These are phyloP conservation scores for Botrytis paeoniae DNA, from an alignment of 2,329 filamentous ascomycete genomes.

Conservation along the genomic window DNA sequence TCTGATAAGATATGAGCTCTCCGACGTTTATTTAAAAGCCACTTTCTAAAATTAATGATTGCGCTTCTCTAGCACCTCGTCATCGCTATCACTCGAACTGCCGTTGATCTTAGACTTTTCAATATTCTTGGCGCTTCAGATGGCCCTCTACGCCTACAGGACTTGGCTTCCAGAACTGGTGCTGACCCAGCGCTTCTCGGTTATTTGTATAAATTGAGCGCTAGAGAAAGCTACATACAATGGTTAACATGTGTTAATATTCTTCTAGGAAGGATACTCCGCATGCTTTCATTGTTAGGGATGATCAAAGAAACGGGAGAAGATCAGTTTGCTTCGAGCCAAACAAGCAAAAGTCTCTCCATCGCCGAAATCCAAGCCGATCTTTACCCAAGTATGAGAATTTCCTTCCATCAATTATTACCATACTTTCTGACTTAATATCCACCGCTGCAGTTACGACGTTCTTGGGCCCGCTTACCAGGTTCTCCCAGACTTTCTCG, in stretches of 20 bases:
- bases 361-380: neutral
- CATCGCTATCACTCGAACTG: neutral
- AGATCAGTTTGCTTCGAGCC: neutral
- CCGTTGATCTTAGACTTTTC: neutral
- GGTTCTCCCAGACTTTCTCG: neutral
- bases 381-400: slow-evolving; percentile 1
- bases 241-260: neutral
- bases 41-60: neutral
- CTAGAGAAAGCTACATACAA: neutral
- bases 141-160: neutral
- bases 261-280: neutral
- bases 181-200: neutral
- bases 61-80: neutral
- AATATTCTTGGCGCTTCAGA: neutral
- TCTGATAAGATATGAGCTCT: neutral
- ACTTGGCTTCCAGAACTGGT: neutral
- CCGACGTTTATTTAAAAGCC: neutral
- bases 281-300: slow-evolving; percentile 7
- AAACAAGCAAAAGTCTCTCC: neutral
- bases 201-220: neutral
- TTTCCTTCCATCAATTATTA: no score
- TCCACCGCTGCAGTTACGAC: neutral
- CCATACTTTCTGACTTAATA: neutral
- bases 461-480: neutral
- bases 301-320: neutral